Base-by-base conservation (phyloP, 768 basidiomycete species). In the Tricholomella constricta region DNA sequence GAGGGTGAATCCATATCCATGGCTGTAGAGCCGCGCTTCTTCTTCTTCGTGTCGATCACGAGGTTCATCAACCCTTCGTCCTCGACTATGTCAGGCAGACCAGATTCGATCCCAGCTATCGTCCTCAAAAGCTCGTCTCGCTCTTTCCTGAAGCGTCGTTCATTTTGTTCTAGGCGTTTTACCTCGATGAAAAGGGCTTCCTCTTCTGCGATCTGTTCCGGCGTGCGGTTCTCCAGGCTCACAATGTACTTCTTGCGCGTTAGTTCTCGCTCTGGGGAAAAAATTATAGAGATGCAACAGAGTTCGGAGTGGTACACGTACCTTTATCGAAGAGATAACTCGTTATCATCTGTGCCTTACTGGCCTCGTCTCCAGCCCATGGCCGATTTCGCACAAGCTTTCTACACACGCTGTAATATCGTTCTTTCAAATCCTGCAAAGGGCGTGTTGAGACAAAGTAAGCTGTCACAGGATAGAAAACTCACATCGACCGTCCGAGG, bases 131-230 rank as follows among this genome's bases (percentile, higher is more conserved):
- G 80, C 38, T 92, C 91, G 51, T 97, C 93, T 15, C 94, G 78
- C 17, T 97, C 94, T 58, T 83, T 84, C 71, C 88, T 89, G 76
- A 94, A 98, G 48, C 80, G 80, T 27, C 88, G 81, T 66, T 97
- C 94, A 54, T 80, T 91, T 71, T 98, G 96, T 66, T 98, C 95
- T 45, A 99, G 79, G n/a, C 92, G 85, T 65, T 95, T 94, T 45
- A 96, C 81, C 69, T 98, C 94, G 56, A 98, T 74, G 70, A 91
- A 98, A 3, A 99, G 77, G 7, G 92, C 89, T 62, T 98, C 95
- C 76, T 98, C 97, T 67, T 99, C 95, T 15, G 87, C 88, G 38
- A 96, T 87, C 71, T 98, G 92, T 44, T 89, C 85, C 4, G 86
- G 80, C 0, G 93, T 89, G n/a, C 96, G 86, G 51, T 81, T 84